A percentile compares a stretch with the other conserved stretches of the same genome.
phyloP scores from a whole-genome alignment of 768 basidiomycete genomes.

The Suillus spraguei region DNA sequence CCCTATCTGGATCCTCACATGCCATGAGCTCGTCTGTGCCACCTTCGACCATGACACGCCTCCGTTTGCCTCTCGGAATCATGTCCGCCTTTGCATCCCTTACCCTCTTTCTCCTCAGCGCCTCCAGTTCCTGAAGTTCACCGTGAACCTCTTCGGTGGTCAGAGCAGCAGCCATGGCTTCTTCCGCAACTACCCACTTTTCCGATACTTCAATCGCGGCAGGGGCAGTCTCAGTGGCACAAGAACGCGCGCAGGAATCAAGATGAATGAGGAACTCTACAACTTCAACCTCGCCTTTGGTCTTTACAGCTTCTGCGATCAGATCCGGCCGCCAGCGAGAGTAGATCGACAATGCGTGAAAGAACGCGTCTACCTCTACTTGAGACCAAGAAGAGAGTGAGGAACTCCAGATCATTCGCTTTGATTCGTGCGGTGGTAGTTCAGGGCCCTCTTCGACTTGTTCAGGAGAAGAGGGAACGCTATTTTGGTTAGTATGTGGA shows the following conservation, averaged over 20 bases:
- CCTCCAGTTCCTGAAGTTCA: neutral
- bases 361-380: slow-evolving; percentile 71
- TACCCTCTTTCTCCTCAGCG: slow-evolving; percentile 9
- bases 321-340: slow-evolving; percentile 80
- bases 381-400: slow-evolving; percentile 53
- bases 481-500: neutral
- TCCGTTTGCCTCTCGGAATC: slow-evolving; percentile 8
- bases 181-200: slow-evolving; percentile 37
- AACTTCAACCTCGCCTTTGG: slow-evolving; percentile 70
- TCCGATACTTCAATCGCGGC: slow-evolving; percentile 41
- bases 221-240: slow-evolving; percentile 11
- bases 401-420: slow-evolving; percentile 3
- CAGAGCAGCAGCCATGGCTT: slow-evolving; percentile 29
- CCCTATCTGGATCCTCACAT: neutral
- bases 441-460: neutral
- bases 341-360: slow-evolving; percentile 64
- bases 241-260: slow-evolving; percentile 36
- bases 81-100: slow-evolving; percentile 12
- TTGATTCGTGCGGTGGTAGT: neutral
- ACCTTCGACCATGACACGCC: slow-evolving; percentile 9
- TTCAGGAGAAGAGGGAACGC: neutral
- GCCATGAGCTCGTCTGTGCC: slow-evolving; percentile 4
- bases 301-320: slow-evolving; percentile 65
- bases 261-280: slow-evolving; percentile 64
- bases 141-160: slow-evolving; percentile 21